Conservation (phyloP, 2,329 filamentous ascomycete genomes). For the Elsinoe batatas region DNA sequence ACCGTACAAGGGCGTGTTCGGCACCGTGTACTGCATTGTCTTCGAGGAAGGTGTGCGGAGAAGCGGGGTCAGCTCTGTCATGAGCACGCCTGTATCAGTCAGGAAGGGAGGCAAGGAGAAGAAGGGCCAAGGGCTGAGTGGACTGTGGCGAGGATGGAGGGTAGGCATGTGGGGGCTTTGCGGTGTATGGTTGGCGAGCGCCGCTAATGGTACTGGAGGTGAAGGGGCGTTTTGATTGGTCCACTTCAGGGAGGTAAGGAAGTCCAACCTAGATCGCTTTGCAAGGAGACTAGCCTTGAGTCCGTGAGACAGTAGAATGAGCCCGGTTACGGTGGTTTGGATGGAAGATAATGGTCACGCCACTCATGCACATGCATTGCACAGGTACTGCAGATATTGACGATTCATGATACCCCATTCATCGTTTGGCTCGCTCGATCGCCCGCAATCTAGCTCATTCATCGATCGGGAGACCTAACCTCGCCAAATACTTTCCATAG, state of each 20-base stretch:
- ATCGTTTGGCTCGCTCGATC: neutral
- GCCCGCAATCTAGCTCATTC: neutral
- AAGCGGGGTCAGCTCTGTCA: conserved; percentile 20
- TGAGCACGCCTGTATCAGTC: conserved; percentile 6
- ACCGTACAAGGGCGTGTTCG: conserved; percentile 74
- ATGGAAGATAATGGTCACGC: neutral
- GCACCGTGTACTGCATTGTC: conserved; percentile 81
- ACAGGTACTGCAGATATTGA: conserved; percentile 5
- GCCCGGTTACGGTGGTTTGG: neutral
- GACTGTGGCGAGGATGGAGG: conserved; percentile 65
- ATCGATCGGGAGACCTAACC: conserved; percentile 11
- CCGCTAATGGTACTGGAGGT: conserved; percentile 46
- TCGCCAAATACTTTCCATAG: conserved; percentile 12
- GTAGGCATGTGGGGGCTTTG: conserved; percentile 69
- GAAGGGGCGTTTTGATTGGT: conserved; percentile 25
- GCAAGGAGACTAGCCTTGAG: neutral
- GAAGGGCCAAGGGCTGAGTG: conserved; percentile 58
- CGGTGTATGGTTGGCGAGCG: conserved; percentile 61
- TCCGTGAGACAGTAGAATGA: neutral
- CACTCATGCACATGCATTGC: conserved; percentile 11
- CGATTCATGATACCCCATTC: conserved; percentile 11
- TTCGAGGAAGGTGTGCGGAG: conserved; percentile 61
- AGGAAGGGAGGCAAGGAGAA: conserved; percentile 19
- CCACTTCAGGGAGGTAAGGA: no score
- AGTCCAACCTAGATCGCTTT: neutral